Evolutionary conservation across 306 rosid genomes (phyloP).

Genomic region (Styphnolobium japonicum): DNA sequence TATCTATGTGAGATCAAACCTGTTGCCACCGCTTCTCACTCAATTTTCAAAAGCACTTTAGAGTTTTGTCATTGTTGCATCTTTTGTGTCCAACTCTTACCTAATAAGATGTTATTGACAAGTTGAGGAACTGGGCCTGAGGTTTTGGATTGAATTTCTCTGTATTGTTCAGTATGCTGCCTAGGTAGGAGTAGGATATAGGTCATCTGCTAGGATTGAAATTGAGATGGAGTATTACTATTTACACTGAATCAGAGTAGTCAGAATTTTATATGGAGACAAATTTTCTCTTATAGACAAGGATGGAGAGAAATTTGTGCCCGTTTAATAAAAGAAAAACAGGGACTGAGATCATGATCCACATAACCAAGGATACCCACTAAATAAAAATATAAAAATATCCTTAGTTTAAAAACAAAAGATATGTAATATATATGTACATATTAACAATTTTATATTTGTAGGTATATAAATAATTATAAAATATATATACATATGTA

Average conservation of each 20-base stretch:
- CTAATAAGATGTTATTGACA: background rate
- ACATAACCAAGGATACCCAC: too few relatives aligned
- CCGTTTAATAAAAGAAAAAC: too few relatives aligned
- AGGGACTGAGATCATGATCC: too few relatives aligned
- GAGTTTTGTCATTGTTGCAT: background rate
- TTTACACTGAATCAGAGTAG: background rate
- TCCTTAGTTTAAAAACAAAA: too few relatives aligned
- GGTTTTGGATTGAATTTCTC: background rate
- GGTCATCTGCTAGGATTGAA: background rate
- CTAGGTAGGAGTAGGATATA: background rate
- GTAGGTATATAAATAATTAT: too few relatives aligned
- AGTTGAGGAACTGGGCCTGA: slow-evolving; percentile 1
- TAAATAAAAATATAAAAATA: too few relatives aligned
- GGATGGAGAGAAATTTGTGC: too few relatives aligned
- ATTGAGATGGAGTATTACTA: too few relatives aligned
- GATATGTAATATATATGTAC: too few relatives aligned
- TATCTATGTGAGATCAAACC: slow-evolving; percentile 10
- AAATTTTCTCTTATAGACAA: too few relatives aligned
- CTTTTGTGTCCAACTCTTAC: background rate
- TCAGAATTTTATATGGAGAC: background rate
- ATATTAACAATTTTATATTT: too few relatives aligned
- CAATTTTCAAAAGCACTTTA: background rate
- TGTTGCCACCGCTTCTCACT: background rate
- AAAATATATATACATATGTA: too few relatives aligned
- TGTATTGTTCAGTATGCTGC: background rate